These are phyloP conservation scores for Orbilia quercus DNA, from an alignment of 2,329 filamentous ascomycete genomes.

Conservation along the genomic window DNA sequence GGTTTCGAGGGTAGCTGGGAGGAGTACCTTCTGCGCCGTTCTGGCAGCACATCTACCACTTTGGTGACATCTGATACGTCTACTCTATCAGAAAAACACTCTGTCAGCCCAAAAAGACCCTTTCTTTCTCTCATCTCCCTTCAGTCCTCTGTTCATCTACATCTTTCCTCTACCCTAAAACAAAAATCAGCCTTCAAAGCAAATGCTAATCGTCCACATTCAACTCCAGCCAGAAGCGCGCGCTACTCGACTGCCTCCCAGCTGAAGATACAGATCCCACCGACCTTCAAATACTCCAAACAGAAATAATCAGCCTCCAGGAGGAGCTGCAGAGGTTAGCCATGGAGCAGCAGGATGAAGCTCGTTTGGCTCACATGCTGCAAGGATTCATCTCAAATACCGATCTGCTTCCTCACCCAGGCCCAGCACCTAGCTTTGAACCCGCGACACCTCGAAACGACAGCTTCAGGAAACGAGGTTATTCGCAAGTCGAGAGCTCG, in stretches of 20 bases:
- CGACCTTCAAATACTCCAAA: constrained; percentile 38
- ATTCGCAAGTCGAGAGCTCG: constrained; percentile 42
- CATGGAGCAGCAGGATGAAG: constrained; percentile 32
- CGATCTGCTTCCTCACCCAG: background rate
- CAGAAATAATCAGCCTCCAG: constrained; percentile 30
- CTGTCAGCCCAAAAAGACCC: too few relatives aligned
- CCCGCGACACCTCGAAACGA: background rate
- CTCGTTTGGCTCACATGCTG: background rate
- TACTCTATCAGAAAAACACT: too few relatives aligned
- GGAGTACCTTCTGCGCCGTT: background rate
- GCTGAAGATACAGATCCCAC: constrained; percentile 19
- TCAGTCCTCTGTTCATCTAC: too few relatives aligned
- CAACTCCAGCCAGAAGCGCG: constrained; percentile 28
- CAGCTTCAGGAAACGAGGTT: constrained; percentile 23
- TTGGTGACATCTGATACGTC: background rate
- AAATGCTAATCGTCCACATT: constrained; percentile 10
- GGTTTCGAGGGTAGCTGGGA: background rate
- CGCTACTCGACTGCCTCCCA: constrained; percentile 36
- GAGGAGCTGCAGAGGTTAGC: constrained; percentile 26
- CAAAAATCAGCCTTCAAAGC: background rate
- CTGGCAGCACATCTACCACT: background rate
- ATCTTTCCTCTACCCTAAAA: too few relatives aligned
- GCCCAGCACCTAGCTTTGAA: background rate
- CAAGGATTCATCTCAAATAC: background rate
- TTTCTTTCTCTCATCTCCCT: too few relatives aligned